A percentile compares a stretch with the other conserved stretches of the same genome.
Conservation (phyloP, 176 grass and related monocot species). For the Bromus sterilis region DNA sequence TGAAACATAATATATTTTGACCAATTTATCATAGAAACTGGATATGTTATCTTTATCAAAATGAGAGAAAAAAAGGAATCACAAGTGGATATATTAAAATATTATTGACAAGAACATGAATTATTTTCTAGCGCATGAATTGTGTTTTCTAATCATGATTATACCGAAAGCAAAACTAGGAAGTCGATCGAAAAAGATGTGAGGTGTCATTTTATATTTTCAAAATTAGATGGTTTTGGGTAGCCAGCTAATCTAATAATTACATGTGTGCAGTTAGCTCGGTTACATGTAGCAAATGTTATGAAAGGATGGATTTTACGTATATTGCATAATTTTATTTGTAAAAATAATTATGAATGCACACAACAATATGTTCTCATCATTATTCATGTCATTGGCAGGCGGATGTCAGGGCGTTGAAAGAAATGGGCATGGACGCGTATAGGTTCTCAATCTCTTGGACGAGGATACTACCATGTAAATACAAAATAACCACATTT, state of each 20-base stretch:
- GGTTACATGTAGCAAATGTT: background rate
- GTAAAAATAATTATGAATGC: background rate
- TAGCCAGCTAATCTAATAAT: background rate
- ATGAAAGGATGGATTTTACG: no score
- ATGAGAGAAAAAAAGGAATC: background rate
- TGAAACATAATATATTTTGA: background rate
- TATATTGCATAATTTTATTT: background rate
- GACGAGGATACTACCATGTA: conserved; percentile 48
- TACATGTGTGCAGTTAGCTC: background rate
- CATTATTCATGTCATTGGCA: background rate
- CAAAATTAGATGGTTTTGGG: background rate
- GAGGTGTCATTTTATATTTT: no score
- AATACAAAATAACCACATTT: background rate
- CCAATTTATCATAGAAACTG: background rate
- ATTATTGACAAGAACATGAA: no score
- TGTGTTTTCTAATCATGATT: no score
- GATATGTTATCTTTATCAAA: background rate
- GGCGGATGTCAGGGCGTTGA: conserved; percentile 12
- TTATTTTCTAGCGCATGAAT: no score
- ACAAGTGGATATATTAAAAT: background rate
- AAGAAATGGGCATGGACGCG: conserved; percentile 45
- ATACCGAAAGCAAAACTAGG: no score
- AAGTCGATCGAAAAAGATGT: background rate
- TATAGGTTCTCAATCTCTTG: conserved; percentile 51
- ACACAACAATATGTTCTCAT: background rate